Evolutionary conservation across 495 filamentous ascomycete genomes (phyloP).

Genomic region (Glonium stellatum): DNA sequence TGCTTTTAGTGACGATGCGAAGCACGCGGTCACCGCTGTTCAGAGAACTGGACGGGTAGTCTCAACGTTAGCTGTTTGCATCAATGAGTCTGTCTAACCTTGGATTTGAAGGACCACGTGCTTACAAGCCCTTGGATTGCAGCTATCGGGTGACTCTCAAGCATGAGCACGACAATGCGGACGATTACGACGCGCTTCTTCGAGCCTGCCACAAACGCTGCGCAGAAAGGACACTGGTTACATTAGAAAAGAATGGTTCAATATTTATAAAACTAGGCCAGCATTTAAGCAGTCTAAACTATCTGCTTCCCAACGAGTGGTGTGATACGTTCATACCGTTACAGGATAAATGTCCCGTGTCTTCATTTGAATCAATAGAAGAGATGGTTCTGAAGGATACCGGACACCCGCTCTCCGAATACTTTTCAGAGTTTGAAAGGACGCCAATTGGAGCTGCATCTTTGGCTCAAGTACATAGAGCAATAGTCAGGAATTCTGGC

Average conservation of each 20-base stretch:
- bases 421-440: constrained; percentile 75
- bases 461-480: constrained; percentile 88
- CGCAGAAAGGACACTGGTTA: constrained; percentile 75
- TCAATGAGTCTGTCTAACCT: constrained; percentile 72
- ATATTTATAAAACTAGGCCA: constrained; percentile 98
- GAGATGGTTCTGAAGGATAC: constrained; percentile 81
- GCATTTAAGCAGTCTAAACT: constrained; percentile 94
- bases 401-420: constrained; percentile 66
- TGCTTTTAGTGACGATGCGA: constrained; percentile 62
- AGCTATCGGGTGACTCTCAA: constrained; percentile 52
- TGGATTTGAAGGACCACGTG: background rate
- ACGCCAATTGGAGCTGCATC: constrained; percentile 86
- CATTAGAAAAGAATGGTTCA: constrained; percentile 89
- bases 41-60: constrained; percentile 77
- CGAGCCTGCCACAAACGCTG: constrained; percentile 88
- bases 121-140: background rate
- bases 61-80: constrained; percentile 64
- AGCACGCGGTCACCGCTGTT: constrained; percentile 64
- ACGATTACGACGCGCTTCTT: constrained; percentile 59
- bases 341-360: constrained; percentile 92
- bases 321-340: constrained; percentile 92
- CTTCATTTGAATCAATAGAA: constrained; percentile 80
- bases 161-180: constrained; percentile 48
- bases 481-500: constrained; percentile 75
- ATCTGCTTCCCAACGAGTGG: constrained; percentile 90